phyloP scores from a whole-genome alignment of 2,329 filamentous ascomycete genomes.

The Cladosporium phlei region DNA sequence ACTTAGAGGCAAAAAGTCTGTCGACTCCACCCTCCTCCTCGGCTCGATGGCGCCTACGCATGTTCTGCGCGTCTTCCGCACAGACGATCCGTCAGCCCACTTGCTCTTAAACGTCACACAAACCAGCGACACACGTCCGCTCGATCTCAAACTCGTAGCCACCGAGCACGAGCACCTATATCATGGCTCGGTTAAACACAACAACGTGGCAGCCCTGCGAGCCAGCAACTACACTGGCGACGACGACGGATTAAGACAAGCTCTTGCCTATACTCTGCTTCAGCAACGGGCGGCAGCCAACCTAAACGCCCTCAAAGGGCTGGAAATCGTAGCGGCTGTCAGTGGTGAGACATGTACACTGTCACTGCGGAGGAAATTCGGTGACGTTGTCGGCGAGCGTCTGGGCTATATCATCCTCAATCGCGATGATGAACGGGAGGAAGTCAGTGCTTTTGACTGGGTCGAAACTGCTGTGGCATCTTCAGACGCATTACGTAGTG shows the following conservation, averaged over 20 bases:
- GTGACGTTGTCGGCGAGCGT: slow-evolving; percentile 67
- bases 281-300: slow-evolving; percentile 30
- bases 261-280: slow-evolving; percentile 56
- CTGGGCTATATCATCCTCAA: slow-evolving; percentile 61
- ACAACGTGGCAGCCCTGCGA: slow-evolving; percentile 50
- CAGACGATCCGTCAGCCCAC: slow-evolving; percentile 33
- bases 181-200: slow-evolving; percentile 56
- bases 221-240: slow-evolving; percentile 52
- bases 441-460: slow-evolving; percentile 66
- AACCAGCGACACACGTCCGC: slow-evolving; percentile 43
- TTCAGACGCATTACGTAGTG: slow-evolving; percentile 38
- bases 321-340: slow-evolving; percentile 57
- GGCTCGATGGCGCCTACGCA: slow-evolving; percentile 21
- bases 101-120: slow-evolving; percentile 58
- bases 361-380: slow-evolving; percentile 60
- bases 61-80: slow-evolving; percentile 57
- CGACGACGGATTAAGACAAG: slow-evolving; percentile 61
- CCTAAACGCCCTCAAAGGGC: slow-evolving; percentile 44
- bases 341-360: slow-evolving; percentile 52
- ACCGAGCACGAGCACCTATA: slow-evolving; percentile 64
- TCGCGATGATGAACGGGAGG: slow-evolving; percentile 51
- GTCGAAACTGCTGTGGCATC: slow-evolving; percentile 55
- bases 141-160: slow-evolving; percentile 64
- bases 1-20: slow-evolving; percentile 10
- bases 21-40: background rate